A percentile compares a stretch with the other conserved stretches of the same genome.
phyloP scores from a whole-genome alignment of 2,329 filamentous ascomycete genomes.

The Aspergillus hortae region DNA sequence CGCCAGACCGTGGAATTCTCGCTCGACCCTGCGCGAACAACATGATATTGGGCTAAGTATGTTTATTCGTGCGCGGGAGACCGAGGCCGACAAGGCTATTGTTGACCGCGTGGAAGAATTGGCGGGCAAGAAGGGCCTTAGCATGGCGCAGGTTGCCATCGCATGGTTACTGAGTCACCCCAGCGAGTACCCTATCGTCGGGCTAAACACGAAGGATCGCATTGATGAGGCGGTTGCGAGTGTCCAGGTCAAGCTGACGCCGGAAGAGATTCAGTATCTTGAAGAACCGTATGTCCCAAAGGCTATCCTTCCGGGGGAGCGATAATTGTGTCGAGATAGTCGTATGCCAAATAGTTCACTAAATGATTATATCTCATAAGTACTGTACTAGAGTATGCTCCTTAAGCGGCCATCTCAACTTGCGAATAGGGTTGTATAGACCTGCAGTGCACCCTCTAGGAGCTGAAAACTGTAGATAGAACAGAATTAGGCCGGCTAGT shows the following conservation, averaged over 20 bases:
- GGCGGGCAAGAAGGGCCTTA: constrained; percentile 54
- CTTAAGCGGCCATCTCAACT: too few relatives aligned
- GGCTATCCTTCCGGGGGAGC: constrained; percentile 25
- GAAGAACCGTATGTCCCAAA: constrained; percentile 61
- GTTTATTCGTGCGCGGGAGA: constrained; percentile 40
- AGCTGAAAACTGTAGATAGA: too few relatives aligned
- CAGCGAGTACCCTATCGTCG: constrained; percentile 58
- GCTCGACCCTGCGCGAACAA: constrained; percentile 40
- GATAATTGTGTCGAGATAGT: constrained; percentile 9
- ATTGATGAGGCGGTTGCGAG: constrained; percentile 59
- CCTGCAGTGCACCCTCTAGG: too few relatives aligned
- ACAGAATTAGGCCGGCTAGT: too few relatives aligned
- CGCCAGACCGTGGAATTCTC: constrained; percentile 43
- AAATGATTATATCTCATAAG: too few relatives aligned
- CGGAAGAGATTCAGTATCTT: constrained; percentile 59
- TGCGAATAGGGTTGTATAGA: too few relatives aligned
- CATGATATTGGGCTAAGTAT: constrained; percentile 42
- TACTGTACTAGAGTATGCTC: too few relatives aligned
- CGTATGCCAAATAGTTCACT: too few relatives aligned
- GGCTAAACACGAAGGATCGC: constrained; percentile 55
- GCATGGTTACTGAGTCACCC: constrained; percentile 59
- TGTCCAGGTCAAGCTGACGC: constrained; percentile 46
- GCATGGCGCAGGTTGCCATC: constrained; percentile 62
- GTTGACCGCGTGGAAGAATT: constrained; percentile 56
- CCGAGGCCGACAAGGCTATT: constrained; percentile 51